A percentile compares a stretch with the other conserved stretches of the same genome.
phyloP scores from a whole-genome alignment of 208 protist species.

The Trichomonas gallinae region DNA sequence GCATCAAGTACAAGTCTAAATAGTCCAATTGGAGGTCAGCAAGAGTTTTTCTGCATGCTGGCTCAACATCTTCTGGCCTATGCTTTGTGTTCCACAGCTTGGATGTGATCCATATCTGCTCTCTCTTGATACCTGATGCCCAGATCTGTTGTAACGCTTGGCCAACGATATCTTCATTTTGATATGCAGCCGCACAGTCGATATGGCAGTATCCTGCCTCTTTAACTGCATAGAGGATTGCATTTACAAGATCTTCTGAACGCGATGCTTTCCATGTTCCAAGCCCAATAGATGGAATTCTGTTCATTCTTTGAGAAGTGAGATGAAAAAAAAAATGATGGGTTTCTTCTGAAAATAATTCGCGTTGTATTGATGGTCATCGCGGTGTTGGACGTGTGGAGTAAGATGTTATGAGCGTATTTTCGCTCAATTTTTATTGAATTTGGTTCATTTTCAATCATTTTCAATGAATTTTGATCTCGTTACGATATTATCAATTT shows the following conservation, averaged over 20 bases:
- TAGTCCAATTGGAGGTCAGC: slow-evolving; percentile 27
- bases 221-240: not conserved
- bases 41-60: not conserved
- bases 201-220: slow-evolving; percentile 30
- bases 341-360: not conserved
- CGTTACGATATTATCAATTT: too few relatives aligned
- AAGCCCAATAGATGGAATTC: not conserved
- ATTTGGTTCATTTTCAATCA: too few relatives aligned
- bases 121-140: not conserved
- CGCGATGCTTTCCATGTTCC: not conserved
- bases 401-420: too few relatives aligned
- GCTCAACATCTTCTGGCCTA: not conserved
- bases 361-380: too few relatives aligned
- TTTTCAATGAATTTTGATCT: too few relatives aligned
- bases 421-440: too few relatives aligned
- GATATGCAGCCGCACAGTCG: slow-evolving; percentile 27
- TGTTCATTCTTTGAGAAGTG: not conserved
- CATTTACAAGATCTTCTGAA: not conserved
- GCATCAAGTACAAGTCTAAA: slow-evolving; percentile 24
- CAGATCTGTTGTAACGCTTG: slow-evolving; percentile 9
- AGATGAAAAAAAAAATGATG: not conserved
- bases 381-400: too few relatives aligned
- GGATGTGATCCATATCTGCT: not conserved
- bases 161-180: slow-evolving; percentile 32
- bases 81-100: not conserved